phyloP scores from a whole-genome alignment of 306 rosid species.

The Corylus avellana region DNA sequence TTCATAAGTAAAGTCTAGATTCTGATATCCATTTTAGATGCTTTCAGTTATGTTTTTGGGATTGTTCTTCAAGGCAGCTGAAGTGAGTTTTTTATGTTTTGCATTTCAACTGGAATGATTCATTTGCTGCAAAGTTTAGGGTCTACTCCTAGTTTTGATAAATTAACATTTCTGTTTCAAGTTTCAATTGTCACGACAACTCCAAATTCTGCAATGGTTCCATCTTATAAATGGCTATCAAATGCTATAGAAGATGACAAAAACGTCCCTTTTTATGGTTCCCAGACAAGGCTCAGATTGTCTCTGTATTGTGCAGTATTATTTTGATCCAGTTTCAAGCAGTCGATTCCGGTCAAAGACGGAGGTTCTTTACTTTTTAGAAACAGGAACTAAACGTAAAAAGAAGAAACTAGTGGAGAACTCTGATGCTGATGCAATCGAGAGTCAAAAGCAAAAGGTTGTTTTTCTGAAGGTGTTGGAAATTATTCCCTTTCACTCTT shows the following conservation, averaged over 20 bases:
- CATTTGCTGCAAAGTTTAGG: slow-evolving; percentile 1
- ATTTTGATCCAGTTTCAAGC: slow-evolving; percentile 45
- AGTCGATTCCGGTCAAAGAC: slow-evolving; percentile 56
- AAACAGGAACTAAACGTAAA: slow-evolving; percentile 43
- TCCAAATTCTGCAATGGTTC: not conserved
- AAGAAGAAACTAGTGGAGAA: slow-evolving; percentile 36
- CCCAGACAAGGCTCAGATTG: slow-evolving; percentile 1
- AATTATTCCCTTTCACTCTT: slow-evolving; percentile 4
- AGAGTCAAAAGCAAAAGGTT: slow-evolving; percentile 27
- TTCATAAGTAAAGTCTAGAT: not conserved
- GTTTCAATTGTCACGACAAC: not conserved
- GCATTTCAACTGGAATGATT: not conserved
- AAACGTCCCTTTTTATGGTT: not conserved
- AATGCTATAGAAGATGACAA: not conserved
- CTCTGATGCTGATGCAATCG: slow-evolving; percentile 21
- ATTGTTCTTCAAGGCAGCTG: not conserved
- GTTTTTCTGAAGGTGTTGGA: not conserved
- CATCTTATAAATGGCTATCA: not conserved
- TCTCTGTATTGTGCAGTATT: slow-evolving; percentile 49
- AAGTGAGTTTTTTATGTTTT: not conserved
- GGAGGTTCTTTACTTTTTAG: slow-evolving; percentile 56
- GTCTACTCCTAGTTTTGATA: not conserved
- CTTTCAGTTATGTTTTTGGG: not conserved
- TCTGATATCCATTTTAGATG: not conserved
- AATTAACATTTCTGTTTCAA: not conserved